phyloP scores from a whole-genome alignment of 2,329 filamentous ascomycete genomes.

The Blastomyces gilchristii region DNA sequence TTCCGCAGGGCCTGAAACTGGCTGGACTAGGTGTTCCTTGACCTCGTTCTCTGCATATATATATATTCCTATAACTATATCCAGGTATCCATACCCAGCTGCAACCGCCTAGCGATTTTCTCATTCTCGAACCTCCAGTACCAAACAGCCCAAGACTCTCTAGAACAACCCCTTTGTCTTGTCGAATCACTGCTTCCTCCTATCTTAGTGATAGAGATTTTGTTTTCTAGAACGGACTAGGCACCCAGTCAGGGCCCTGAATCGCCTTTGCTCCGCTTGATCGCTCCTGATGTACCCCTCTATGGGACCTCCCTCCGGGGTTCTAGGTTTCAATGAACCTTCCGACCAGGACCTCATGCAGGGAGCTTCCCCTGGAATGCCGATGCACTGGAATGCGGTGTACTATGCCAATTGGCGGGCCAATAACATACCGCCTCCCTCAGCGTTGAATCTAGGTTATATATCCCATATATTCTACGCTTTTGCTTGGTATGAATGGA shows the following conservation, averaged over 20 bases:
- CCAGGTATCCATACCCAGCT: neutral
- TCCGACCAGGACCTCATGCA: constrained; percentile 8
- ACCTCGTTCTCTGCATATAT: neutral
- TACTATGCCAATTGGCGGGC: constrained; percentile 76
- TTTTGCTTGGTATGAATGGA: constrained; percentile 50
- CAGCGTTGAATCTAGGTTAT: constrained; percentile 61
- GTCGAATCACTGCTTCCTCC: neutral
- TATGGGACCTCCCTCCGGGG: neutral
- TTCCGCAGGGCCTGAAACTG: neutral
- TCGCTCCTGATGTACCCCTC: neutral
- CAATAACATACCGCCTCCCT: constrained; percentile 63
- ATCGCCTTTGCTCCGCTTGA: neutral
- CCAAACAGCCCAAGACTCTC: neutral
- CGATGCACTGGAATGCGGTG: constrained; percentile 54
- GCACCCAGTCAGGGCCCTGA: neutral
- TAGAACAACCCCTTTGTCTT: neutral
- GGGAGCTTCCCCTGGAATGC: constrained; percentile 26
- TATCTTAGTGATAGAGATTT: neutral
- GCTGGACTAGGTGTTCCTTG: too few relatives aligned
- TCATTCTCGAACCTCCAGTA: neutral
- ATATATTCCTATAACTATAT: neutral
- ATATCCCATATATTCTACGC: constrained; percentile 77
- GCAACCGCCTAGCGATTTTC: neutral
- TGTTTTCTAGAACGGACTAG: neutral
- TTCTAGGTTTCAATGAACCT: neutral